Evolutionary conservation across 805 yeast species (phyloP), one percentile per base, ranked within the genome.

Genomic region (Hanseniaspora opuntiae): DNA sequence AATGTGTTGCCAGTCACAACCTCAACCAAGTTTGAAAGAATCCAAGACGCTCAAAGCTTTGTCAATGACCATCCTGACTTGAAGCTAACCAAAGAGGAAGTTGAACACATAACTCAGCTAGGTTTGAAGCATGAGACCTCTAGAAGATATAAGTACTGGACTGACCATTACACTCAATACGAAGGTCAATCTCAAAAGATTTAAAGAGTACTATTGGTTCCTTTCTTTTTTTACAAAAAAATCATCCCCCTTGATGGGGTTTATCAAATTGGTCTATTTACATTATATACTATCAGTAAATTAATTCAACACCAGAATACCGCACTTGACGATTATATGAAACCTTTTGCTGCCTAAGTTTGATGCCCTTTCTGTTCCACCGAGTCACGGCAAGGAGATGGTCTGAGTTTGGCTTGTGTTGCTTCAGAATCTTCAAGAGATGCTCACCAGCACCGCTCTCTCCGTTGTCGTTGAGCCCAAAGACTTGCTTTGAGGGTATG

Each of bases 1-100:
- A 84, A 83, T 17, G 74, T 81, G 8, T 62, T 84, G 39, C 94
- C 95, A 24, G 69, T 86, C 20, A 86, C 95, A 6, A 84, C 93
- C 12, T 77, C 88, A 2, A 73, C 82, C 3, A 75, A 77, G 54
- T 62, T 63, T 25, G 74, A 73, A 49, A 75, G 95, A 64, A 71
- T 84, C 57, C 61, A 67, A 55, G 79, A 80, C 59, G 76, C 81
- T 14, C 68, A 78, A 56, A 75, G 76, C 17, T 67, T 82, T 35
- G 79, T 78, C 58, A 72, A 71, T 35, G 48, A 51, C n/a, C 22
- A 44, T 36, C 53, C 53, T 24, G 49, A 53, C 7, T 82, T 85
- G 58, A 67, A 73, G 57, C 67, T 86, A 55, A 66, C 72, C 3
- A 60, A 65, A 0, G 77, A 67, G 1, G 93, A 84, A 57, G 73